A percentile compares a stretch with the other conserved stretches of the same genome.
Evolutionary conservation across 106 monocot species (phyloP).

Genomic region (Phalaenopsis aphrodite): DNA sequence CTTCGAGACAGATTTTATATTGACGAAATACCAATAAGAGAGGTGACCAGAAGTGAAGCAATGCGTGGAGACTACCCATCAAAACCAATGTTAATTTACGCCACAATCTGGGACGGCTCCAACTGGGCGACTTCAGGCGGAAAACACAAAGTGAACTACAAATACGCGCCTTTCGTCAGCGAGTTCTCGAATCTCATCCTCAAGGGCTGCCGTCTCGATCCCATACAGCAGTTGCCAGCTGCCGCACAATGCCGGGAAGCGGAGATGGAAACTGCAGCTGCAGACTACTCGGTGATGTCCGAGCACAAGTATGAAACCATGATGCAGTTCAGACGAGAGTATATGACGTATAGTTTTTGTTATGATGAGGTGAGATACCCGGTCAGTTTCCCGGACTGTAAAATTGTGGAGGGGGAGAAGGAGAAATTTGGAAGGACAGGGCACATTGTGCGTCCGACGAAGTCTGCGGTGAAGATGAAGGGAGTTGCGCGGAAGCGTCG

Average conservation of each 20-base stretch:
- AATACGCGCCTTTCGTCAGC: conserved; percentile 63
- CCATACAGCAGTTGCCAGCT: conserved; percentile 17
- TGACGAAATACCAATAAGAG: conserved; percentile 73
- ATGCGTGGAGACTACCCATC: conserved; percentile 77
- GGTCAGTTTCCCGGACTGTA: conserved; percentile 32
- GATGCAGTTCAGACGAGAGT: conserved; percentile 22
- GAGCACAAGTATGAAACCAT: conserved; percentile 23
- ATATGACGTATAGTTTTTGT: conserved; percentile 45
- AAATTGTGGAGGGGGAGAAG: conserved; percentile 16
- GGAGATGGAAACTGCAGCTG: conserved; percentile 14
- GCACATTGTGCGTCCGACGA: conserved; percentile 12
- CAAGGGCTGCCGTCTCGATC: conserved; percentile 20
- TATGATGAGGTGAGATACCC: conserved; percentile 34
- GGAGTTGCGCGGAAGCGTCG: not conserved
- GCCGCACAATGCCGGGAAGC: conserved; percentile 14
- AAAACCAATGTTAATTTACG: conserved; percentile 90
- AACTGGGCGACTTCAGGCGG: conserved; percentile 87
- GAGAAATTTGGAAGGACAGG: conserved; percentile 34
- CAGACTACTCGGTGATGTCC: conserved; percentile 23
- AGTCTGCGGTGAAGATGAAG: not conserved
- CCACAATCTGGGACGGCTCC: conserved; percentile 96
- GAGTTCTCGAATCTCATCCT: conserved; percentile 49
- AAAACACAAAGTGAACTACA: conserved; percentile 61
- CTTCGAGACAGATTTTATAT: conserved; percentile 52
- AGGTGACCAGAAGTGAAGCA: conserved; percentile 29